Evolutionary conservation across 1,284 basidiomycete species (phyloP).

Genomic region (Fistulinella staudtii): DNA sequence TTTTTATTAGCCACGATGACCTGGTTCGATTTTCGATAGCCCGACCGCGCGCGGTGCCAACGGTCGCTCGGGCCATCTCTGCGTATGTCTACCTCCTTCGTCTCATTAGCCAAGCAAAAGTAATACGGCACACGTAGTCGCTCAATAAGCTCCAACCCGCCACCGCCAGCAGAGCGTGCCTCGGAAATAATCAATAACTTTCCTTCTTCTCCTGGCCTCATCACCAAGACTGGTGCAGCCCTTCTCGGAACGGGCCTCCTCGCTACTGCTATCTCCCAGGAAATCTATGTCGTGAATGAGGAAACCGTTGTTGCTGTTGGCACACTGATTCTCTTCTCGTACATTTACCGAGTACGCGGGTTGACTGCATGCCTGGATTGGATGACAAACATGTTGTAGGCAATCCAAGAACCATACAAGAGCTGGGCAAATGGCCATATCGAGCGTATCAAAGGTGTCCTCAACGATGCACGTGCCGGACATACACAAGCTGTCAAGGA

Average conservation of each 20-base stretch:
- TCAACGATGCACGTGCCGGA: constrained; percentile 80
- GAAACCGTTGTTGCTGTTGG: constrained; percentile 84
- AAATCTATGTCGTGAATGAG: constrained; percentile 97
- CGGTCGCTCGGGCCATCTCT: constrained; percentile 48
- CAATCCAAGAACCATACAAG: constrained; percentile 76
- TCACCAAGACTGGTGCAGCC: constrained; percentile 93
- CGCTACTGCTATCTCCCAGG: constrained; percentile 94
- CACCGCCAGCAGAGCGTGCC: constrained; percentile 86
- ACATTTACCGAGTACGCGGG: constrained; percentile 74
- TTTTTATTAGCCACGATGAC: neutral
- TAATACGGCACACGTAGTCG: constrained; percentile 43
- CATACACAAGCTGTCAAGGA: constrained; percentile 94
- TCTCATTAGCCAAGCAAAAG: constrained; percentile 3
- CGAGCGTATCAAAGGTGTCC: constrained; percentile 76
- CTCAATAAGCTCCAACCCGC: constrained; percentile 58
- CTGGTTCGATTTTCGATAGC: constrained; percentile 34
- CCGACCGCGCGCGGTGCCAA: constrained; percentile 55
- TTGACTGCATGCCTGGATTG: neutral
- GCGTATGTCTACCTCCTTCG: constrained; percentile 45
- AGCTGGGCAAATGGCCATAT: constrained; percentile 92
- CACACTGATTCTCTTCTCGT: constrained; percentile 83
- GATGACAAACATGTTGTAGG: constrained; percentile 10
- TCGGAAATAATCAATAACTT: constrained; percentile 89
- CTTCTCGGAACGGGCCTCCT: constrained; percentile 87
- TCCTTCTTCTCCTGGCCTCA: constrained; percentile 83